Base-by-base conservation (phyloP, 169 alveolate species). In the Cryptosporidium sp. region DNA sequence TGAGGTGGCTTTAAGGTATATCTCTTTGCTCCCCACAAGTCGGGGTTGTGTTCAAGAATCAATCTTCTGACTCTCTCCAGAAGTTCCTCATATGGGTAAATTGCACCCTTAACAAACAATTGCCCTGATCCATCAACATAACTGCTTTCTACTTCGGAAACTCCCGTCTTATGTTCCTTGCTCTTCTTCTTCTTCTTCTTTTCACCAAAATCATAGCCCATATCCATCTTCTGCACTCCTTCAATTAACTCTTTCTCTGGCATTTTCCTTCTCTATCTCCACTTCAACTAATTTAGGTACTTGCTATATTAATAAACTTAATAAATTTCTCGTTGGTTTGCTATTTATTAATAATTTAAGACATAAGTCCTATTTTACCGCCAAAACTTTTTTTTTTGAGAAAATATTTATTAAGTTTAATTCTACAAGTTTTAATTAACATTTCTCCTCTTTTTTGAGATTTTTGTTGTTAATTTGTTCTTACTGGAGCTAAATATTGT, bases 1-100 rank as follows among this genome's bases (percentile, higher is more conserved):
- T 97, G 97, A 6, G 99, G 99, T 9, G 98, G 97, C 75, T 93
- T 94, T 48, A 96, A 93, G 21, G 97, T 95, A 87, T 95, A 95
- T 39, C 97, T 91, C 92, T 95, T 95, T 55, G 95, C 91, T 41
- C 97, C 97, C 62, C 96, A 92, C 41, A 96, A 80, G 71, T 95
- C 97, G n/a, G 96, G 97, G 84, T 96, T 96, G 91, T 96, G 95
- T 59, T 94, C 96, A 52, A 92, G 94, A 65, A 97, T 94, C 68
- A 95, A 65, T 35, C 92, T 92, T 68, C 95, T 96, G 45, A 97
- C 96, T 48, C 99, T 86, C 16, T 94, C 93, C 61, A 97, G 91
- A 85, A 97, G 91, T 92, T 94, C 96, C 58, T 96, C 97, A 86
- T 95, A 95, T 69, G 96, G 95, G 84, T 96, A 94, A 43, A 92